Evolutionary conservation across 1,284 basidiomycete species (phyloP), one percentile per base, ranked within the genome.

Genomic region (Rhodofomes roseus): DNA sequence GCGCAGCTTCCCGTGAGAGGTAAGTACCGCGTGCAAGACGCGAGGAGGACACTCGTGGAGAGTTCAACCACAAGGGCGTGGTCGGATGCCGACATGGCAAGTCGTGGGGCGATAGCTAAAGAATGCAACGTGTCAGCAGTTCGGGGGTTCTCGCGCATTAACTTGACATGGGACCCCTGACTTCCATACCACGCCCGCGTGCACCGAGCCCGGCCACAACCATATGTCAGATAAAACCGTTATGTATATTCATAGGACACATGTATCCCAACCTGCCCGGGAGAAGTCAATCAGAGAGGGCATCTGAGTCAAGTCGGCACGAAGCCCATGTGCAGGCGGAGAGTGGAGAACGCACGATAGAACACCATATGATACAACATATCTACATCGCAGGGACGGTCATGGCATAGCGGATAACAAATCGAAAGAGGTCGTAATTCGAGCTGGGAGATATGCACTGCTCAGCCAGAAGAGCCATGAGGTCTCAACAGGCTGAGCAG

Each of bases 91-190:
- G 46, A 48, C 46, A 52, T 52, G 29, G 50, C 50, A 20, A 37
- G 31, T 31, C 27, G 31, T 12, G 8, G 34, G 31, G 20, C 29
- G 50, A 52, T 52, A 52, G 31, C 50, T 52, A 23, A 31, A 52
- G 50, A 52, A 52, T 25, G 34, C 50, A 52, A 52, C 50, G 50
- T 52, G 50, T 52, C 34, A 52, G 50, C 34, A 31, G 50, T 36
- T 52, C 50, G 50, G 50, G 22, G 22, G 29, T 52, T 52, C 34
- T 29, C 50, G 50, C 20, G 20, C 50, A 52, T 52, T 34, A 7
- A 23, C 50, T 52, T 52, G 50, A 52, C 50, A 52, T 52, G 50
- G 11, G 50, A 37, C 50, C 31, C 31, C 34, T 52, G 22, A 20
- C 50, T 52, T 52, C 50, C 34, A 52, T 52, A 25, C 25, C 31